Base-by-base conservation (phyloP, 1,284 basidiomycete genomes). In the Cutaneotrichosporon mucoides region DNA sequence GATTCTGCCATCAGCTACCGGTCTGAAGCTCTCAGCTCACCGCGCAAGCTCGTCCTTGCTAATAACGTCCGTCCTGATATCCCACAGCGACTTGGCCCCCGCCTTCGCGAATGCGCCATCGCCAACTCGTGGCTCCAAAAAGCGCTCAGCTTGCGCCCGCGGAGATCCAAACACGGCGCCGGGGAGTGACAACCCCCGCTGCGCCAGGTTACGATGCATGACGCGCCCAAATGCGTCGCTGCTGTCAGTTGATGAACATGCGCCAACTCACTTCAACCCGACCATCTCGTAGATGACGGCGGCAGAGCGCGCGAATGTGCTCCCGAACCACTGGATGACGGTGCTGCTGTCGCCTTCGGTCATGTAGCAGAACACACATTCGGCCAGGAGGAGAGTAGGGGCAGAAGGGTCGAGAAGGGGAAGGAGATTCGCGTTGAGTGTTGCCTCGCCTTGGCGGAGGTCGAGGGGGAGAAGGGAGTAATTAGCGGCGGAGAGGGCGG, bases 291-390 rank as follows among this genome's bases (percentile, higher is more conserved):
- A 96, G 10, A 91, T 82, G 8, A 92, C 74, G 4, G 76, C 78
- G 3, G 70, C 66, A 35, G 63, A 69, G 11, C 60, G 47, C 1
- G 53, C 47, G 56, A 87, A 87, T 60, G 82, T 82, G 51, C 83
- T 78, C 1, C 83, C 80, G 70, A 93, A 92, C 88, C 89, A 93
- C 41, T 79, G 72, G 5, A 95, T 79, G n/a, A 95, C 72, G 0
- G 79, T 78, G 33, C 81, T 78, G 0, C 86, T 87, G 3, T 82
- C 80, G 5, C 76, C 70, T 0, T 88, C 85, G 0, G 80, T 69
- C 84, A 96, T 88, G 76, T 97, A 97, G n/a, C 86, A 90, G 60
- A 95, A 83, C 4, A 96, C 89, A 67, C 93, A 95, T 81, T 97
- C 93, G 61, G 90, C 90, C 10, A 97, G 79, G 15, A 95, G 81